phyloP scores from a whole-genome alignment of 805 yeast genomes.

The Pichia nakasei region DNA sequence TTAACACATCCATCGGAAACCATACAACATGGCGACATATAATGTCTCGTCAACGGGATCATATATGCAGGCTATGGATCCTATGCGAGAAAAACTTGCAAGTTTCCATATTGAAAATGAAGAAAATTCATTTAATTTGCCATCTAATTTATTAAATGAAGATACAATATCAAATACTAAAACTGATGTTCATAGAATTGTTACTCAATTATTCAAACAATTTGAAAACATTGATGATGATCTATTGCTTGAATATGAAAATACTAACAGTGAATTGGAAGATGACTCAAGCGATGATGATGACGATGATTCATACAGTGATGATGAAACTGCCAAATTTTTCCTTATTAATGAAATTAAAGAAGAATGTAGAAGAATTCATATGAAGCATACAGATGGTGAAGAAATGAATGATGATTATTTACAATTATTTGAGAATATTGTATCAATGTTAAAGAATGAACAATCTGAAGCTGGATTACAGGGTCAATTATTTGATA shows the following conservation, averaged over 20 bases:
- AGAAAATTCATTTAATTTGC: slow-evolving; percentile 17
- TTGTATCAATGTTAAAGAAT: slow-evolving; percentile 27
- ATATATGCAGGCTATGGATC: slow-evolving; percentile 70
- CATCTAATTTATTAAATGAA: slow-evolving; percentile 27
- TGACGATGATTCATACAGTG: slow-evolving; percentile 3
- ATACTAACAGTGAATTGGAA: slow-evolving; percentile 1
- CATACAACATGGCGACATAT: slow-evolving; percentile 36
- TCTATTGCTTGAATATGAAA: slow-evolving; percentile 12
- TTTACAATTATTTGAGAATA: slow-evolving; percentile 18
- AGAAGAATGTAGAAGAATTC: slow-evolving; percentile 20
- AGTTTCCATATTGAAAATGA: slow-evolving; percentile 23
- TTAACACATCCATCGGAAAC: background rate
- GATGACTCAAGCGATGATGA: slow-evolving; percentile 3
- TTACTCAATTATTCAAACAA: slow-evolving; percentile 21
- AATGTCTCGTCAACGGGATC: slow-evolving; percentile 62
- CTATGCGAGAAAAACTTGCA: slow-evolving; percentile 46
- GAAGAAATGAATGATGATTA: slow-evolving; percentile 2
- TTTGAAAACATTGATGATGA: slow-evolving; percentile 24
- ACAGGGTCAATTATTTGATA: slow-evolving; percentile 68
- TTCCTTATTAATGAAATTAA: slow-evolving; percentile 15
- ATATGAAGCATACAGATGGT: slow-evolving; percentile 21
- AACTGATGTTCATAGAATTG: slow-evolving; percentile 18
- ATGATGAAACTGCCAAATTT: slow-evolving; percentile 6
- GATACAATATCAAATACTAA: slow-evolving; percentile 15
- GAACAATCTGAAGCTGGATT: slow-evolving; percentile 45